These are phyloP conservation scores for Epichloe gansuensis DNA, from an alignment of 2,329 filamentous ascomycete species.

Conservation along the genomic window DNA sequence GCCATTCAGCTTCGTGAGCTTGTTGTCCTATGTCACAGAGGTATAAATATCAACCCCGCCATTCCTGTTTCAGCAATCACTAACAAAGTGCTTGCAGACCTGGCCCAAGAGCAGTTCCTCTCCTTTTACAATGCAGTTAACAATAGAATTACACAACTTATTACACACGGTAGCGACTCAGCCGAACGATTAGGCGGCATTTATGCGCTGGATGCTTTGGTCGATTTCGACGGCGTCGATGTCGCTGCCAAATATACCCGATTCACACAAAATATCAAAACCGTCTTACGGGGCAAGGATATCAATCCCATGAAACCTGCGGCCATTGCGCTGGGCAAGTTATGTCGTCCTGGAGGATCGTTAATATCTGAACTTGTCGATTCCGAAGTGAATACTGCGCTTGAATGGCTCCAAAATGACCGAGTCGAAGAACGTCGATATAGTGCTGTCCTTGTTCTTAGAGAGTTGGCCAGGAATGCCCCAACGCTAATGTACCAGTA, in stretches of 20 bases:
- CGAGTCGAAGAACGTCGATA: conserved; percentile 87
- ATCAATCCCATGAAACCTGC: conserved; percentile 82
- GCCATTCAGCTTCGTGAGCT: conserved; percentile 42
- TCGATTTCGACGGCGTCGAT: conserved; percentile 94
- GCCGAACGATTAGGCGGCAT: conserved; percentile 85
- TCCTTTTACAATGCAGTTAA: conserved; percentile 44
- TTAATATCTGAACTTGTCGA: conserved; percentile 93
- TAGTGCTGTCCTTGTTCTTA: conserved; percentile 78
- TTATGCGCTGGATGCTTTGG: conserved; percentile 79
- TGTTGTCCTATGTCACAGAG: conserved; percentile 42
- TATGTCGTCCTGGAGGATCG: conserved; percentile 85
- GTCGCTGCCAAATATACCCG: conserved; percentile 85
- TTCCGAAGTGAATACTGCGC: conserved; percentile 86
- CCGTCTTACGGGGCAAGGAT: conserved; percentile 80
- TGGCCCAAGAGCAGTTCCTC: conserved; percentile 65
- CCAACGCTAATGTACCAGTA: conserved; percentile 93
- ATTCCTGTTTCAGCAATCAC: neutral
- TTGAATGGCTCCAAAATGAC: conserved; percentile 95
- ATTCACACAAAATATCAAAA: conserved; percentile 82
- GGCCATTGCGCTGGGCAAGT: conserved; percentile 74
- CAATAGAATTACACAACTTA: conserved; percentile 48
- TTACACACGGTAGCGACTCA: conserved; percentile 74
- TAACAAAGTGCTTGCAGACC: conserved; percentile 37
- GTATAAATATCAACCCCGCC: conserved; percentile 18
- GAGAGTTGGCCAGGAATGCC: conserved; percentile 83